These are phyloP conservation scores for Aegilops sharonensis DNA, from an alignment of 176 grass and related monocot species.

Conservation along the genomic window DNA sequence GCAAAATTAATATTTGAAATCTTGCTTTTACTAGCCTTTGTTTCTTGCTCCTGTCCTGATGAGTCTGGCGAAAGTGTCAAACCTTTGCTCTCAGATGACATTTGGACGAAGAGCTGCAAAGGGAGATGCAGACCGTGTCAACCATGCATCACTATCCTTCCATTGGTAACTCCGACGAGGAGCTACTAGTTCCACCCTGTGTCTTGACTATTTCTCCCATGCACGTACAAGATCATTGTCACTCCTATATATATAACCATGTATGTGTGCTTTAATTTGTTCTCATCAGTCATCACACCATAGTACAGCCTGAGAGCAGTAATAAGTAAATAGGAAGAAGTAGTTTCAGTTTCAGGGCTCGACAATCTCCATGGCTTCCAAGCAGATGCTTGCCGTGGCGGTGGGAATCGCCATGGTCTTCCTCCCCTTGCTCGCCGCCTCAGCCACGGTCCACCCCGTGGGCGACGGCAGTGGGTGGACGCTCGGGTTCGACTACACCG, in stretches of 20 bases:
- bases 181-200: background rate
- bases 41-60: background rate
- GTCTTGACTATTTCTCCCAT: conserved; percentile 17
- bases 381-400: background rate
- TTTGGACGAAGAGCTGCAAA: background rate
- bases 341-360: background rate
- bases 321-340: background rate
- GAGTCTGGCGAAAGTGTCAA: background rate
- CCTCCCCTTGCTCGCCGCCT: conserved; percentile 11
- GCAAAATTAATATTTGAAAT: background rate
- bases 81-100: background rate
- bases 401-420: background rate
- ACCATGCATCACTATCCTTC: background rate
- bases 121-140: background rate
- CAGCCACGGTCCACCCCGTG: conserved; percentile 15
- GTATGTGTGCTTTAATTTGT: background rate
- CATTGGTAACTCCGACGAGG: conserved; percentile 9
- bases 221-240: background rate
- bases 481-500: conserved; percentile 19
- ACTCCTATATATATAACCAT: conserved; percentile 24
- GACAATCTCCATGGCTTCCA: conserved; percentile 15
- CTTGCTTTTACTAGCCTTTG: background rate
- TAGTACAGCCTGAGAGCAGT: background rate
- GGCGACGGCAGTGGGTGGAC: conserved; percentile 29
- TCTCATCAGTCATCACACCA: background rate